Base-by-base conservation (phyloP, 148 eudicot species). In the Silene latifolia region DNA sequence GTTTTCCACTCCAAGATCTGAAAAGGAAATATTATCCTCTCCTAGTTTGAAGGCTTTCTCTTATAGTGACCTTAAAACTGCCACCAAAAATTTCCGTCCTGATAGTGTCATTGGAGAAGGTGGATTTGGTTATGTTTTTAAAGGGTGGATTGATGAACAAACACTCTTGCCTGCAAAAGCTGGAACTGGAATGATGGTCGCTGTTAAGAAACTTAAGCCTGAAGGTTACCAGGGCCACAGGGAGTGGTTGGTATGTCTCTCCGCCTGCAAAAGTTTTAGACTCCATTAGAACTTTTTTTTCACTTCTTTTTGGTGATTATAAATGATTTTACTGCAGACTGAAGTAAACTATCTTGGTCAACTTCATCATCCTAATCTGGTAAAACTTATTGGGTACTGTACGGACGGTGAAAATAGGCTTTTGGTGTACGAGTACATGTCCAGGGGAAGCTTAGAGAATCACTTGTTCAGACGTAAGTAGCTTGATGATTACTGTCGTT, bases 71-170 rank as follows among this genome's bases (percentile, higher is more conserved):
- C 85, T 92, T 57, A 90, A 80, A 82, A 90, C 83, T 32, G 91
- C 92, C 18, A 86, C 97, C 39, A 90, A 82, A 81, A 92, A 87
- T 76, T 92, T 90, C 76, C 87, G 91, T 10, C 79, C 89, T 46
- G 92, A 92, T 71, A 87, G 91, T 60, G 85, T 92, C 56, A 89
- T 92, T 73, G 97, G 97, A 69, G 97, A 92, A 83, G 97, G 97
- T 23, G 97, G 97, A 56, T 90, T 92, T 76, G 97, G 97, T 63
- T 83, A 65, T 75, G 95, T 92, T 77, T 92, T 83, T 72, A 90
- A 92, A 83, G 97, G 97, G 56, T 92, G 97, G 97, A 88, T 92
- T 64, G 92, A 92, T 64, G 88, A 82, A 70, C 81, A 85, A n/a
- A 92, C 89, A 13, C 89, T 88, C 68, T 64, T 83, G 71, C 87